These are phyloP conservation scores for Fusarium stilboides DNA, from an alignment of 2,329 filamentous ascomycete species.

Conservation along the genomic window DNA sequence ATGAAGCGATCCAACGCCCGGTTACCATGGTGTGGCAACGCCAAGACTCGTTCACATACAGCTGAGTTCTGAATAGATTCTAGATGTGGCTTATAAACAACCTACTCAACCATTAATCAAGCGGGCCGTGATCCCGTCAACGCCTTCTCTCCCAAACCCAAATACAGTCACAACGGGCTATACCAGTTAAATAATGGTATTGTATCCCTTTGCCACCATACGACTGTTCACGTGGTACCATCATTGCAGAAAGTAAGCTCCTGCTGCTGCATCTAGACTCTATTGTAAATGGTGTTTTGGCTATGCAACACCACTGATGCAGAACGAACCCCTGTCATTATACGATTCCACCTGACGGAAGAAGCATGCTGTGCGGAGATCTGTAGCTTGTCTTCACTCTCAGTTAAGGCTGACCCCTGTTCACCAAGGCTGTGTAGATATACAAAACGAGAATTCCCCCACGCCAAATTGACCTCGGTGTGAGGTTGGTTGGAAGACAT, in stretches of 20 bases:
- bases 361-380: constrained; percentile 39
- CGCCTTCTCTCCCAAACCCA: neutral
- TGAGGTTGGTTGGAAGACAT: neutral
- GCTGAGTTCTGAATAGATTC: too few relatives aligned
- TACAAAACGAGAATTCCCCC: neutral
- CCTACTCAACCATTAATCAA: neutral
- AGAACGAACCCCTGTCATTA: neutral
- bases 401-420: neutral
- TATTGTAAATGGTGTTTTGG: neutral
- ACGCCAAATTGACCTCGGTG: neutral
- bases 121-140: neutral
- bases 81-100: neutral
- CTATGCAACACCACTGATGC: neutral
- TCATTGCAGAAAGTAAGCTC: constrained; percentile 19
- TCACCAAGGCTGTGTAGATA: neutral
- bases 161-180: neutral
- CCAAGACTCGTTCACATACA: neutral
- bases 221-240: constrained; percentile 15
- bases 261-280: neutral
- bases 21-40: neutral
- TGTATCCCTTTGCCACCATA: constrained; percentile 5
- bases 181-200: constrained; percentile 1
- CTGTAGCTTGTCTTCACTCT: neutral
- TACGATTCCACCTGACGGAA: constrained; percentile 26
- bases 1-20: neutral